Evolutionary conservation across 169 alveolate genomes (phyloP).

Genomic region (Eimeria acervulina): DNA sequence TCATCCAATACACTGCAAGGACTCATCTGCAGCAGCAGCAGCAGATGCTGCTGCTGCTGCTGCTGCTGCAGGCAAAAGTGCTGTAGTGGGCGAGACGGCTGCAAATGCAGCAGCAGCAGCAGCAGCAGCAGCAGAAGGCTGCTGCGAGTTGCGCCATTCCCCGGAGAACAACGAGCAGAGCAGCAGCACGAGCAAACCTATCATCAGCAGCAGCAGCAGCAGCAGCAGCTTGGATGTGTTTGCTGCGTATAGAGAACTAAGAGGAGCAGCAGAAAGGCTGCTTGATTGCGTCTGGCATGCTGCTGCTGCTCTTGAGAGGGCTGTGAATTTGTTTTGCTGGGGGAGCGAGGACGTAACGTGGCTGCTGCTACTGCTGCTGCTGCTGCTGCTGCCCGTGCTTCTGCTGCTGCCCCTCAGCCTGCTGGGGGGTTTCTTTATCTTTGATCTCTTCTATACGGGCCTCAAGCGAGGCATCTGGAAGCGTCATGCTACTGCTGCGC

Average conservation of each 20-base stretch:
- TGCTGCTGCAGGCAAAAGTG: constrained; percentile 19
- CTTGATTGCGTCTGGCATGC: constrained; percentile 17
- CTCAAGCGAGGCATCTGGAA: constrained; percentile 34
- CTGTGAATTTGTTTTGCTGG: constrained; percentile 9
- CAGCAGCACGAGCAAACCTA: constrained; percentile 16
- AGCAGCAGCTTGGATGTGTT: background rate
- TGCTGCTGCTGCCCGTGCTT: constrained; percentile 54
- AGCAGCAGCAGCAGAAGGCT: constrained; percentile 24
- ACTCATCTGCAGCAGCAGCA: background rate
- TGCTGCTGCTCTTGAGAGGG: background rate
- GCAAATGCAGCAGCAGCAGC: constrained; percentile 1
- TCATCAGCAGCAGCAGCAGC: constrained; percentile 64
- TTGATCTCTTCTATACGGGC: constrained; percentile 49
- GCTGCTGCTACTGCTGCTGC: constrained; percentile 31
- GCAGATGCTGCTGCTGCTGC: constrained; percentile 37
- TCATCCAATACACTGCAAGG: background rate
- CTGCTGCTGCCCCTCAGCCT: constrained; percentile 64
- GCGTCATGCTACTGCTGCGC: constrained; percentile 62
- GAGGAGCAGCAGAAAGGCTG: constrained; percentile 10
- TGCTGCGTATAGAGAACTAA: constrained; percentile 26
- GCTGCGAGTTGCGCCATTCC: background rate
- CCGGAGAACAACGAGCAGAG: background rate
- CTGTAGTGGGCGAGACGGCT: background rate
- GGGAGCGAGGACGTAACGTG: constrained; percentile 5
- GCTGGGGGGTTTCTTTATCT: constrained; percentile 32